A percentile compares a stretch with the other conserved stretches of the same genome.
These are phyloP conservation scores for Yarrowia galli DNA, from an alignment of 1,139 yeast species.

Conservation along the genomic window DNA sequence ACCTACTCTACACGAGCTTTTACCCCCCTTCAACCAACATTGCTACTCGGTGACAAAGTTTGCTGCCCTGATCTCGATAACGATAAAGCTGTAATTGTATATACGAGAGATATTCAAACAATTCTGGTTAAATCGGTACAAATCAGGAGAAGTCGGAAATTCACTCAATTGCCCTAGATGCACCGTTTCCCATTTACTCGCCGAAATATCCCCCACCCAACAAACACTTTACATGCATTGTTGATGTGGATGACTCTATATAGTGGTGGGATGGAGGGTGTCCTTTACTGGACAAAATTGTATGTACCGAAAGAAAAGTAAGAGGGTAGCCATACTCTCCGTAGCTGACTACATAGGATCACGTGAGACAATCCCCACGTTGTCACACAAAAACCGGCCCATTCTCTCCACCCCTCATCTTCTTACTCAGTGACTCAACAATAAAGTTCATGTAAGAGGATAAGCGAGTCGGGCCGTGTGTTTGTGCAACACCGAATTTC, in stretches of 20 bases:
- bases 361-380: too few species aligned
- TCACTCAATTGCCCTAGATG: background rate
- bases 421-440: conserved; percentile 30
- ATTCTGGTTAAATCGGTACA: too few species aligned
- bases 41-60: background rate
- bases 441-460: conserved; percentile 5
- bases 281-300: too few species aligned
- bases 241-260: background rate
- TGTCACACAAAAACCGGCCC: background rate
- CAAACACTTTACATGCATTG: background rate
- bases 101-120: too few species aligned
- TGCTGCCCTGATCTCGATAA: background rate
- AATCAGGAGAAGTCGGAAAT: background rate
- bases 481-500: too few species aligned
- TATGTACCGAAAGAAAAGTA: too few species aligned
- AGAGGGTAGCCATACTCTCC: too few species aligned
- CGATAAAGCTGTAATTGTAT: background rate
- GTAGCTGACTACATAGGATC: too few species aligned
- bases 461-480: conserved; percentile 18
- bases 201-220: too few species aligned
- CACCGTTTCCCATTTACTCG: too few species aligned
- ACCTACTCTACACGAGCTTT: background rate
- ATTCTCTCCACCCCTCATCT: background rate
- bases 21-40: background rate
- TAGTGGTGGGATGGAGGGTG: too few species aligned